Conservation (phyloP, 208 protist species). For the Leishmania amazonensis region DNA sequence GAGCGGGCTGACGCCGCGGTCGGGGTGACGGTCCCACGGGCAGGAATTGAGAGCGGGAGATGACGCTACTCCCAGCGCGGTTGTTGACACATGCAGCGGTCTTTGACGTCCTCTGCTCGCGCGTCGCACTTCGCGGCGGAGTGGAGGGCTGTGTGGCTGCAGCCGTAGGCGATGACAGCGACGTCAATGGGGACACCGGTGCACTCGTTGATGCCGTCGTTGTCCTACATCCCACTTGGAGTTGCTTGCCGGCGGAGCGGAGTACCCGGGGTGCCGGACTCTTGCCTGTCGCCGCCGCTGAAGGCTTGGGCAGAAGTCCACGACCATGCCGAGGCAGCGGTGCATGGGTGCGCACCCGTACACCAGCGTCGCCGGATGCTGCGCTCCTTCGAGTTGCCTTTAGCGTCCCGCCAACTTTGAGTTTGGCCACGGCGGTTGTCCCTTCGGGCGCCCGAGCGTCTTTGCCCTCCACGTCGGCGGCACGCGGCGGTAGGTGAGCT, state of each 20-base stretch:
- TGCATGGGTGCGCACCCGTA: background rate
- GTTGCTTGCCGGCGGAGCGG: background rate
- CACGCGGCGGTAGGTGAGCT: constrained; percentile 15
- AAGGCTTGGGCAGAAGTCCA: background rate
- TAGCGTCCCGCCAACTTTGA: background rate
- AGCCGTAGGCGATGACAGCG: background rate
- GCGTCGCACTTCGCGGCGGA: background rate
- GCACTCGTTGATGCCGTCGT: background rate
- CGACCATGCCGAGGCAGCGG: background rate
- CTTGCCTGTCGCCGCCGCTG: background rate
- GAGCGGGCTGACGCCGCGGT: background rate
- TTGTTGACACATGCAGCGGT: background rate
- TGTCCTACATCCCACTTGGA: background rate
- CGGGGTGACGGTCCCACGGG: background rate
- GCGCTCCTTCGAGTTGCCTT: background rate
- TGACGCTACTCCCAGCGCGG: background rate
- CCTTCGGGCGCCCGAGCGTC: background rate
- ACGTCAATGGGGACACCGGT: background rate
- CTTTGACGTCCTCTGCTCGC: background rate
- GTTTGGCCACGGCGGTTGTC: background rate
- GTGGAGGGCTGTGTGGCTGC: background rate
- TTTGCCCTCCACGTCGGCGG: background rate
- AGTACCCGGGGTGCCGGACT: background rate
- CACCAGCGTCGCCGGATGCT: background rate
- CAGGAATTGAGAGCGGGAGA: background rate